Percentiles rank a stretch among this genome's conserved stretches.
phyloP scores from a whole-genome alignment of 768 basidiomycete genomes.

The Tremella mesenterica region DNA sequence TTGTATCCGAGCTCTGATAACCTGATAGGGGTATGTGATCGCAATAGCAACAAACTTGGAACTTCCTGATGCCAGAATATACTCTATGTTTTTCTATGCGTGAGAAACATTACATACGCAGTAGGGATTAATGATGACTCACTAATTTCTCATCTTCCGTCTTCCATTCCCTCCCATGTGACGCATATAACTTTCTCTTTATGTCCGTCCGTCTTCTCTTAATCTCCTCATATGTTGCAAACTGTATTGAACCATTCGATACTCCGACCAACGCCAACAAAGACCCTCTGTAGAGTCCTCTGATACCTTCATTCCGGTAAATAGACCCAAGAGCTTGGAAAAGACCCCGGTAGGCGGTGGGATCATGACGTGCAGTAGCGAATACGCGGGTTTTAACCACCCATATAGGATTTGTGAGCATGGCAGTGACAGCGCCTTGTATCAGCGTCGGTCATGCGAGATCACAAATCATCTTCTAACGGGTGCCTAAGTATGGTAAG shows the following conservation, averaged over 20 bases:
- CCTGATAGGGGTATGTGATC: conserved; percentile 93
- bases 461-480: too few species aligned
- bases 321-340: conserved; percentile 72
- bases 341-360: conserved; percentile 67
- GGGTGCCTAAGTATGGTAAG: too few species aligned
- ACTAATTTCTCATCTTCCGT: conserved; percentile 78
- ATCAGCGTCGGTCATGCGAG: too few species aligned
- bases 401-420: conserved; percentile 97
- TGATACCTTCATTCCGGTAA: conserved; percentile 61
- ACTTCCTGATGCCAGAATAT: conserved; percentile 82
- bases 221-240: conserved; percentile 93
- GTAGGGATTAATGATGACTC: conserved; percentile 38
- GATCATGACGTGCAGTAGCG: conserved; percentile 60
- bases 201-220: conserved; percentile 70
- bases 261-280: conserved; percentile 82
- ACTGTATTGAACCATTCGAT: conserved; percentile 88
- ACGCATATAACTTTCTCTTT: conserved; percentile 58
- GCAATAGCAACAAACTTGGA: conserved; percentile 79
- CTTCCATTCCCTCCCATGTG: conserved; percentile 58
- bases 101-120: background rate
- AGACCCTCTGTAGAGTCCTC: conserved; percentile 80
- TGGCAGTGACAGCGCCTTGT: conserved; percentile 86
- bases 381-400: conserved; percentile 97
- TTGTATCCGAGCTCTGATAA: conserved; percentile 86
- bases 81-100: conserved; percentile 76